These are phyloP conservation scores for Pseudocercospora vitis DNA, from an alignment of 2,329 filamentous ascomycete genomes.

Conservation along the genomic window DNA sequence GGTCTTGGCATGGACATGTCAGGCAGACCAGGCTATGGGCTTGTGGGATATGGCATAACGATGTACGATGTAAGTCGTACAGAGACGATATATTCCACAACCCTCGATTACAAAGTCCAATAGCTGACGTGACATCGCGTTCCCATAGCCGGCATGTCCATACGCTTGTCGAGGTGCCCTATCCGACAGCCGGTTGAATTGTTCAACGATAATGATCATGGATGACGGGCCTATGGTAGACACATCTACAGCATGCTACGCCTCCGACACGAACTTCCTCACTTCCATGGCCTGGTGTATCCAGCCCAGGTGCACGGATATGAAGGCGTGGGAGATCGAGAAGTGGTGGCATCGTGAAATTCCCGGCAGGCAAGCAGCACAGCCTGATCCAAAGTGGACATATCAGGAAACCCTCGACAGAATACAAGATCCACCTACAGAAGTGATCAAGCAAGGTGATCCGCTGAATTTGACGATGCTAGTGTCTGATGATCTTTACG, in stretches of 20 bases:
- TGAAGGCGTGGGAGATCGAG: conserved; percentile 28
- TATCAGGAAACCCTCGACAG: conserved; percentile 30
- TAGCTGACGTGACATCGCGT: neutral
- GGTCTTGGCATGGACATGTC: neutral
- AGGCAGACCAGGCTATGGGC: conserved; percentile 10
- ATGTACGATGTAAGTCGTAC: conserved; percentile 19
- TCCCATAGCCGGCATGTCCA: conserved; percentile 20
- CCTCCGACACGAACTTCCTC: conserved; percentile 29
- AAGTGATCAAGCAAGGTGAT: neutral
- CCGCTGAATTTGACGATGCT: conserved; percentile 37
- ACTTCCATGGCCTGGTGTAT: conserved; percentile 32
- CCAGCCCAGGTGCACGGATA: conserved; percentile 25
- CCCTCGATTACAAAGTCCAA: neutral
- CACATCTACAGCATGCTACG: conserved; percentile 31
- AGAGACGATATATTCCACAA: too few relatives aligned
- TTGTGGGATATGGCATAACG: conserved; percentile 27
- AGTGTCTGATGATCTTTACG: conserved; percentile 32
- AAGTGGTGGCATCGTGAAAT: conserved; percentile 33
- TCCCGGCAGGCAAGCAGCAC: neutral
- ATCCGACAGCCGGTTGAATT: conserved; percentile 8
- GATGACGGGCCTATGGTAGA: conserved; percentile 11
- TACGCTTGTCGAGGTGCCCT: conserved; percentile 23
- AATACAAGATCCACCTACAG: conserved; percentile 25
- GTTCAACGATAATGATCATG: conserved; percentile 10
- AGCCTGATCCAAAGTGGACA: conserved; percentile 21